Percentiles rank a stretch among this genome's conserved stretches.
phyloP scores from a whole-genome alignment of 2,329 filamentous ascomycete genomes.

The Pyrenophora tritici-repentis region DNA sequence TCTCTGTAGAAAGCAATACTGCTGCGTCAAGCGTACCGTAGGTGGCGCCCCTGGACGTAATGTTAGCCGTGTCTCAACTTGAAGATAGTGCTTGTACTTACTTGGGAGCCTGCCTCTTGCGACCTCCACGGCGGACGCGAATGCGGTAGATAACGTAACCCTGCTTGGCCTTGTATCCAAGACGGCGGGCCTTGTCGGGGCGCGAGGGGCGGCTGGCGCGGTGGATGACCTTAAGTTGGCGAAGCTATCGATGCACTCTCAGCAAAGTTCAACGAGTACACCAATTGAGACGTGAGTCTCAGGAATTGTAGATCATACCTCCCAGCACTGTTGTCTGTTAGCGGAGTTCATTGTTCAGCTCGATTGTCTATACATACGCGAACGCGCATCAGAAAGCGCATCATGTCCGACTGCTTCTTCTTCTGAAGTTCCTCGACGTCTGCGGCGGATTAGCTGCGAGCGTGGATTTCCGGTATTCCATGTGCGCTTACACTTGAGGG shows the following conservation, averaged over 20 bases:
- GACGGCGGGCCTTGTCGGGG: slow-evolving; percentile 99
- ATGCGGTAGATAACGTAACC: slow-evolving; percentile 99
- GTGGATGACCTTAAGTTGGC: slow-evolving; percentile 99
- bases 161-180: slow-evolving; percentile 99
- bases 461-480: slow-evolving; percentile 2
- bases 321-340: slow-evolving; percentile 74
- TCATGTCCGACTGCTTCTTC: slow-evolving; percentile 99
- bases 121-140: slow-evolving; percentile 96
- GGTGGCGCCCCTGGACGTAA: slow-evolving; percentile 75
- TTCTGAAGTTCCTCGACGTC: slow-evolving; percentile 99
- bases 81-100: slow-evolving; percentile 24
- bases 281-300: slow-evolving; percentile 47
- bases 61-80: slow-evolving; percentile 32
- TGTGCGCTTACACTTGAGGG: slow-evolving; percentile 75
- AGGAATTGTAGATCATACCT: slow-evolving; percentile 64
- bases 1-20: slow-evolving; percentile 6
- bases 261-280: slow-evolving; percentile 99
- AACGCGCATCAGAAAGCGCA: slow-evolving; percentile 93
- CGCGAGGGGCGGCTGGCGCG: slow-evolving; percentile 96
- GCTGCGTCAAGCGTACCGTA: slow-evolving; percentile 71
- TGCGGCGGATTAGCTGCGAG: slow-evolving; percentile 48
- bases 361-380: slow-evolving; percentile 57
- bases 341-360: slow-evolving; percentile 21
- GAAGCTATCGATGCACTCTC: slow-evolving; percentile 99
- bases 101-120: slow-evolving; percentile 94